Evolutionary conservation across 2,329 filamentous ascomycete species (phyloP).

Genomic region (Aurifilum marmelostoma): DNA sequence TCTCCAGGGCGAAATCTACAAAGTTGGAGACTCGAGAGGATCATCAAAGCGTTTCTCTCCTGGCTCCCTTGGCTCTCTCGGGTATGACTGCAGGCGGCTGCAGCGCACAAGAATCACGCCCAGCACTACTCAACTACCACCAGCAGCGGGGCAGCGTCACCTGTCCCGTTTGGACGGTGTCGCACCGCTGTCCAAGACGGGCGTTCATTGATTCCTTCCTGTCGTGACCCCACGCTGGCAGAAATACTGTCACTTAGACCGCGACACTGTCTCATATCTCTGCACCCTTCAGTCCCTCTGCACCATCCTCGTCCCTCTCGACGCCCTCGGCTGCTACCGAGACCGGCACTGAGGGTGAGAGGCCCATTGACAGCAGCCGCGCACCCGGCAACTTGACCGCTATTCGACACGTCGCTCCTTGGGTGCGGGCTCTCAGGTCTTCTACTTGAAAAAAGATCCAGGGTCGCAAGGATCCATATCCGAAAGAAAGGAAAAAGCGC

Average conservation of each 20-base stretch:
- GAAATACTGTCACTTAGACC: constrained; percentile 8
- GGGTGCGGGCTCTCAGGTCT: background rate
- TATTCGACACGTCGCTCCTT: constrained; percentile 8
- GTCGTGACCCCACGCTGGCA: constrained; percentile 18
- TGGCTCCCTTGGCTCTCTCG: constrained; percentile 9
- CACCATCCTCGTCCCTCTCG: constrained; percentile 12
- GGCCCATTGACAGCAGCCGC: background rate
- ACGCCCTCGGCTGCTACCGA: constrained; percentile 21
- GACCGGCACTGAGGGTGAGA: constrained; percentile 2
- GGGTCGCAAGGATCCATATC: constrained; percentile 3
- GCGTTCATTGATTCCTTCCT: constrained; percentile 13
- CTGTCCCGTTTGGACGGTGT: constrained; percentile 8
- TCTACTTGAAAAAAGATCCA: background rate
- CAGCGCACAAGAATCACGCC: constrained; percentile 14
- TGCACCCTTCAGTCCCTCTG: constrained; percentile 1
- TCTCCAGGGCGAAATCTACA: background rate
- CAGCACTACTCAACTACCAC: constrained; percentile 1
- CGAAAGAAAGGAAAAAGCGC: background rate
- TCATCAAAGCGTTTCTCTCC: background rate
- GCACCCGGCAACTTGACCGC: constrained; percentile 10
- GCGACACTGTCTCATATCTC: constrained; percentile 20
- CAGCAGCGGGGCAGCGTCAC: constrained; percentile 9
- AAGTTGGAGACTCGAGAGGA: background rate
- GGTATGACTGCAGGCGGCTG: constrained; percentile 24
- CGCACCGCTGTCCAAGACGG: constrained; percentile 19